Base-by-base conservation (phyloP, 768 basidiomycete species). In the Daedaleopsis nitida region DNA sequence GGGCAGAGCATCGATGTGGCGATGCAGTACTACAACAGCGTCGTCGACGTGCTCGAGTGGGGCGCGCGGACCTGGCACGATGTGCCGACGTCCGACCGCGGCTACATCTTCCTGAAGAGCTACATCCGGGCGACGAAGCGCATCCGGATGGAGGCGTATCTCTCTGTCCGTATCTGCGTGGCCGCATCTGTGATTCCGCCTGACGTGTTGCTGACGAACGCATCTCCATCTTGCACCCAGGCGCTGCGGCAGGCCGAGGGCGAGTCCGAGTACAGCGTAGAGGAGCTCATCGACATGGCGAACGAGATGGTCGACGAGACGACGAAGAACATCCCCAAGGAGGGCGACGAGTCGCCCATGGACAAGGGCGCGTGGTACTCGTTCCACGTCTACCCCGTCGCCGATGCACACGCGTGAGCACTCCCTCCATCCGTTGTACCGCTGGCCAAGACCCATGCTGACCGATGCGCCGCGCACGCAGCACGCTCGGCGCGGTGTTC, bases 11-110 rank as follows among this genome's bases (percentile, higher is more conserved):
- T 23, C 19, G 14, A 35, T 1, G 34, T 42, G 17, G 63, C 58
- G 21, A 17, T 64, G 56, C 57, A 62, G 43, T 49, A 39, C 17
- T 62, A 59, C 58, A 48, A 62, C 54, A 54, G 49, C 54, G 50
- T 64, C 37, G 35, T 67, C 34, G 56, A 56, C 17, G 58, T 67
- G 54, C 63, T 67, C 34, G 63, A 67, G 19, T 67, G 66, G 66
- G 66, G 66, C 16, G 56, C 58, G 7, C 16, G 21, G 47, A 61
- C 42, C 11, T 60, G 59, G 63, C 51, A 49, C 35, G 63, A 64
- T 11, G 59, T 60, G 5, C 56, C 63, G 2, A 47, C 37, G 3
- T 17, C 55, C 6, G 63, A 64, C 7, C 55, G 55, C 12, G 63
- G 63, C 8, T 32, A n/a, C 34, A 58, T 60, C 51, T 60, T 64